Conservation (phyloP, 2,329 filamentous ascomycete species). For the Calonectria multiphialidica region DNA sequence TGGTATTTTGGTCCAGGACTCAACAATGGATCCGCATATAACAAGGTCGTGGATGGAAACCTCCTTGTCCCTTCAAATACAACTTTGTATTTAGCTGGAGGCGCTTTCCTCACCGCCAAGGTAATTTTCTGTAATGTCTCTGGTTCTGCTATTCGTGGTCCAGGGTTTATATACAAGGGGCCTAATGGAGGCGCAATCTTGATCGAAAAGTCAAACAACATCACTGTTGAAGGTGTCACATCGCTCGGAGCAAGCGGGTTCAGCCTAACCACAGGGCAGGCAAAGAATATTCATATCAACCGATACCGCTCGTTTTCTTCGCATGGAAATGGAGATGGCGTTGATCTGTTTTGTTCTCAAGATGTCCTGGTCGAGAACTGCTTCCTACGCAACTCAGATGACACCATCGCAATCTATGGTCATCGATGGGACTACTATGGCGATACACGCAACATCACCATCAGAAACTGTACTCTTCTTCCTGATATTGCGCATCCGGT, state of each 20-base stretch:
- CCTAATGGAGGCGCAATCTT: slow-evolving; percentile 22
- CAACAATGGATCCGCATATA: slow-evolving; percentile 32
- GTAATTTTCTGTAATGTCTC: slow-evolving; percentile 34
- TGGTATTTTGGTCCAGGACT: slow-evolving; percentile 45
- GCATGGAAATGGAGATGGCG: slow-evolving; percentile 39
- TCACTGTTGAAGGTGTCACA: slow-evolving; percentile 37
- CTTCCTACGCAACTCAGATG: slow-evolving; percentile 53
- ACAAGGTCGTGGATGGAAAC: slow-evolving; percentile 30
- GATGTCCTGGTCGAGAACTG: slow-evolving; percentile 44
- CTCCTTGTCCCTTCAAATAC: slow-evolving; percentile 27
- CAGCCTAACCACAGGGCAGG: slow-evolving; percentile 34
- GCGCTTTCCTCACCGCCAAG: slow-evolving; percentile 30
- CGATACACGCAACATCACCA: slow-evolving; percentile 48
- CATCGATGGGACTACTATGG: slow-evolving; percentile 49
- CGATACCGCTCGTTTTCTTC: slow-evolving; percentile 36
- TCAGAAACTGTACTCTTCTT: slow-evolving; percentile 45
- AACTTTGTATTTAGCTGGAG: slow-evolving; percentile 31
- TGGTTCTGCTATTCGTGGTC: slow-evolving; percentile 34
- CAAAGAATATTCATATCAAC: slow-evolving; percentile 32
- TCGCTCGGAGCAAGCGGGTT: slow-evolving; percentile 32
- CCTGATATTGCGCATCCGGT: slow-evolving; percentile 51
- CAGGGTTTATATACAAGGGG: slow-evolving; percentile 35
- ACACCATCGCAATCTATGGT: slow-evolving; percentile 49
- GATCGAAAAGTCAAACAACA: slow-evolving; percentile 27
- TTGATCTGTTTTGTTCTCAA: slow-evolving; percentile 37